Evolutionary conservation across 225 moss, liverwort and hornwort species (phyloP).

Genomic region (Thuidium tamariscinum): DNA sequence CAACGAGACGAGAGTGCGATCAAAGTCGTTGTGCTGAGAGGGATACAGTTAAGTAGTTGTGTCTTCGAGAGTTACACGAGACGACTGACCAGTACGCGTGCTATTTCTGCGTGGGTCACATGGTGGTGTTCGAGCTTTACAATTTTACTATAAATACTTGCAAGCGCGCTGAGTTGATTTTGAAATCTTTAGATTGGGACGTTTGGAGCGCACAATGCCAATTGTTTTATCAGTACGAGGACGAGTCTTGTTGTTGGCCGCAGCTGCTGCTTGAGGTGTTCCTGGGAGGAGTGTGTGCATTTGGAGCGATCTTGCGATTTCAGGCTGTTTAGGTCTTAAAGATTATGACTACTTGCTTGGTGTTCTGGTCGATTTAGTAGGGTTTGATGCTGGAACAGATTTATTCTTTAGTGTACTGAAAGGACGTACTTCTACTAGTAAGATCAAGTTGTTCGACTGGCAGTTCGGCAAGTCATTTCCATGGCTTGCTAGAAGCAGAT

Average conservation of each 20-base stretch:
- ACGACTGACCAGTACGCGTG: neutral
- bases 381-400: neutral
- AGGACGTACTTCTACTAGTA: neutral
- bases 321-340: neutral
- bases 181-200: neutral
- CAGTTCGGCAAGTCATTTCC: neutral
- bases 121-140: neutral
- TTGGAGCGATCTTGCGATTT: neutral
- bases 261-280: neutral
- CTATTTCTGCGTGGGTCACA: neutral
- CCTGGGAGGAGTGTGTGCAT: neutral
- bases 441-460: neutral
- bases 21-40: neutral
- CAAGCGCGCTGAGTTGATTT: neutral
- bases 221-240: neutral
- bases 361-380: neutral
- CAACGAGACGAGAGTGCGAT: neutral
- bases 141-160: neutral
- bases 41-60: neutral
- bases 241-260: too few relatives aligned
- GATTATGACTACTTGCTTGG: neutral
- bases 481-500: neutral
- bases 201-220: too few relatives aligned
- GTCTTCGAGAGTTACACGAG: too few relatives aligned
- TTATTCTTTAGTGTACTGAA: neutral